Evolutionary conservation across 306 rosid genomes (phyloP), one percentile per base, ranked within the genome.

Genomic region (Lagenaria siceraria): DNA sequence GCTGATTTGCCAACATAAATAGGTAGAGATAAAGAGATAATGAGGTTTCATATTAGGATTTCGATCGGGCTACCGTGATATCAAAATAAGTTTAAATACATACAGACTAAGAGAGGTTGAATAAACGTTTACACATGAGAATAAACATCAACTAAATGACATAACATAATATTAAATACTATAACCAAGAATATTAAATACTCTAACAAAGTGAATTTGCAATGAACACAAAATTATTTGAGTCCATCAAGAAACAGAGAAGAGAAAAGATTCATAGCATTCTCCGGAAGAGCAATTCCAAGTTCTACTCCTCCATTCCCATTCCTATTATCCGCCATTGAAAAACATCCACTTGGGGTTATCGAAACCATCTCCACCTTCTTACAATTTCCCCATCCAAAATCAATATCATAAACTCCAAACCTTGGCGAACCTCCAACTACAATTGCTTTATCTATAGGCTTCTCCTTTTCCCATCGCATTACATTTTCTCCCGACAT

Each of bases 361-460:
- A 55, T 10, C 24, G 85, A 84, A 0, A 33, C 11, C 25, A 82
- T 73, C 63, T 82, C 89, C 80, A 88, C 88, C 74, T 83, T 86
- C 2, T 3, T 10, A 0, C 88, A 85, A 19, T 1, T 79, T 5
- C 93, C 93, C 87, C 85, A 88, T 6, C 91, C 89, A 70, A 86
- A 84, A 63, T 88, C 89, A 15, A 5, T 58, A 0, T 52, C 82
- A 43, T 86, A 88, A 12, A 88, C 64, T 51, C 86, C 83, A 78
- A 86, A 82, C 19, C 81, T 21, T 21, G 89, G 81, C 22, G 91
- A 89, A 55, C 90, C 92, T 0, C 86, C 83, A 1, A 78, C 65
- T 10, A 80, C 85, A 0, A 63, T 63, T 0, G 0, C 18, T 53
- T n/a, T 19, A 53, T 19, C 81, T 1, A 5, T 21, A 0, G 19